Base-by-base conservation (phyloP, 345 rosid genomes). In the Eucalyptus victrix region DNA sequence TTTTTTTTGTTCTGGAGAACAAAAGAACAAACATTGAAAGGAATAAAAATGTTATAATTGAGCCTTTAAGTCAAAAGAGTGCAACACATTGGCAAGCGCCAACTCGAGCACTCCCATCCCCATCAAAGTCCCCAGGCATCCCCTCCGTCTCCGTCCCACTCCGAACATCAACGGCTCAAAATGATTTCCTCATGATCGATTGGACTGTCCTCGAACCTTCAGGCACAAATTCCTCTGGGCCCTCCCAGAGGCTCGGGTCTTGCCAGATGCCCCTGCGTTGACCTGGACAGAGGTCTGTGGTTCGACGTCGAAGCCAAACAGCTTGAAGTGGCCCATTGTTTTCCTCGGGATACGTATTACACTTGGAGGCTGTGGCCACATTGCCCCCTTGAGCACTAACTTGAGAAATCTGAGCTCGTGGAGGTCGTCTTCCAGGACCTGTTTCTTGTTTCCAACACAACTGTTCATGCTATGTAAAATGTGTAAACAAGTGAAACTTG, bases 301-400 rank as follows among this genome's bases (percentile, higher is more conserved):
- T 16, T 87, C n/a, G 50, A 94, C 89, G 53, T 85, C 69, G 69
- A 91, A 91, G 45, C 92, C 93, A 11, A 90, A 91, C 72, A 95
- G n/a, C 53, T 90, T 89, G 34, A 89, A 94, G 34, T 88, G 90
- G 30, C 93, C 90, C 81, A 90, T 92, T 16, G 93, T 90, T 91
- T 96, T 94, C 86, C 95, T 93, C 26, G 94, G 93, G 34, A 94
- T 6, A 8, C 91, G 88, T 13, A 94, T 90, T 5, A 94, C 93
- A 12, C 86, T 90, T 44, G 95, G 92, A 76, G 95, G 94, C 80
- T 96, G 95, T 90, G 94, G 44, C 88, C 95, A 91, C 58, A 93
- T 60, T 49, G 94, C 91, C 92, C 92, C 96, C 89, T 94, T 94
- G 32, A 93, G 65, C 4, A 91, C 92, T 93, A 93, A 56, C 88